These are phyloP conservation scores for Backusella parvicylindrica DNA, from an alignment of 192 early-diverging fungal species.

Conservation along the genomic window DNA sequence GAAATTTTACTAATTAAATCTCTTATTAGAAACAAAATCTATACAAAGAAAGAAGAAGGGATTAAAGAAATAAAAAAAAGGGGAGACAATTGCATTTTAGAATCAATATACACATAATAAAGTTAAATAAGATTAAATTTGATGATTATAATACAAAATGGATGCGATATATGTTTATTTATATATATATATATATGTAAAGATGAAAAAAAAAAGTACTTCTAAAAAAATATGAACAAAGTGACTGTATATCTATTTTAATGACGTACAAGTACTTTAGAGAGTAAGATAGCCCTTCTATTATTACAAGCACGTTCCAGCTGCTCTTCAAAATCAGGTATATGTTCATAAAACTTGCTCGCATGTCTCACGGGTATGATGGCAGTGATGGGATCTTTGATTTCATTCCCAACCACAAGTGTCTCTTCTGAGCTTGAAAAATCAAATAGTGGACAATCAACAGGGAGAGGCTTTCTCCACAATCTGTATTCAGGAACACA, in stretches of 20 bases:
- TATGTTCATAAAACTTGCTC: slow-evolving; percentile 10
- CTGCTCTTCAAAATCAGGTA: slow-evolving; percentile 4
- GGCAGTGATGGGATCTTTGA: neutral
- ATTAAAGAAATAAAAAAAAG: slow-evolving; percentile 5
- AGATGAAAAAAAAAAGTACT: no score
- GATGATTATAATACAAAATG: neutral
- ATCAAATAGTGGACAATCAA: slow-evolving; percentile 3
- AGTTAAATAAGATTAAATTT: neutral
- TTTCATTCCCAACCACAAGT: neutral
- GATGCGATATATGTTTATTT: neutral
- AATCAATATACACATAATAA: neutral
- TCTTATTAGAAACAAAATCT: slow-evolving; percentile 5
- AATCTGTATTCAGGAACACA: neutral
- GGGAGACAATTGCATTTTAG: neutral
- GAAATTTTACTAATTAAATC: neutral
- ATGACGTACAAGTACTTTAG: neutral
- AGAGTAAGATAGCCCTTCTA: neutral
- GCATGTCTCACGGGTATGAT: slow-evolving; percentile 6
- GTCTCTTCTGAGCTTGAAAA: slow-evolving; percentile 13
- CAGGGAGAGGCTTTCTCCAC: slow-evolving; percentile 14
- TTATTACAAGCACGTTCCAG: neutral
- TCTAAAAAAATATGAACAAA: neutral
- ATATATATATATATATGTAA: neutral
- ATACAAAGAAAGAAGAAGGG: slow-evolving; percentile 15
- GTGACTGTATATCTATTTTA: neutral